Percentiles rank a stretch among this genome's conserved stretches.
Conservation (phyloP, 1,139 yeast species). For the Geotrichum carabidarum region DNA sequence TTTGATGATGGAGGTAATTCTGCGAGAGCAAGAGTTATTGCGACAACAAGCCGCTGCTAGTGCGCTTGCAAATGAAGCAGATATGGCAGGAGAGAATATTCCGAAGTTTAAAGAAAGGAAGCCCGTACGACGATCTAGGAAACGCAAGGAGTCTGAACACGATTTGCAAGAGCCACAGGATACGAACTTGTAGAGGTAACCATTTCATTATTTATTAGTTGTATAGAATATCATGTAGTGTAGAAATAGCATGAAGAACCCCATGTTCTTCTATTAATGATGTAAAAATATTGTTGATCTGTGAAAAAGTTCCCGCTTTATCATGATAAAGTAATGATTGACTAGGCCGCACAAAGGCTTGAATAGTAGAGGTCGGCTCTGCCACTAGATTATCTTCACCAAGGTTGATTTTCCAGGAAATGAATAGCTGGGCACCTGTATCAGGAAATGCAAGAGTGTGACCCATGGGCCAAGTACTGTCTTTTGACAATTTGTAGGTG, state of each 20-base stretch:
- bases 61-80: background rate
- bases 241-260: conserved; percentile 22
- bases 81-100: background rate
- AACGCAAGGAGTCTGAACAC: background rate
- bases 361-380: conserved; percentile 13
- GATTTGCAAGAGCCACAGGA: too few relatives aligned
- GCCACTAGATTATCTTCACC: conserved; percentile 6
- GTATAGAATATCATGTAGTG: conserved; percentile 21
- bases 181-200: too few relatives aligned
- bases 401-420: conserved; percentile 21
- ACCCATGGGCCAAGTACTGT: conserved; percentile 25
- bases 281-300: conserved; percentile 19
- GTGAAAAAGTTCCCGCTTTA: conserved; percentile 11
- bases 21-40: background rate
- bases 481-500: conserved; percentile 11
- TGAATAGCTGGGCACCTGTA: conserved; percentile 13
- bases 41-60: background rate
- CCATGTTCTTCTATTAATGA: conserved; percentile 22
- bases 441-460: conserved; percentile 19
- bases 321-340: conserved; percentile 7
- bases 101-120: background rate
- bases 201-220: conserved; percentile 1
- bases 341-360: conserved; percentile 10
- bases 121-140: background rate
- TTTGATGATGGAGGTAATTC: conserved; percentile 1